phyloP scores from a whole-genome alignment of 345 rosid genomes.

The Noccaea caerulescens region DNA sequence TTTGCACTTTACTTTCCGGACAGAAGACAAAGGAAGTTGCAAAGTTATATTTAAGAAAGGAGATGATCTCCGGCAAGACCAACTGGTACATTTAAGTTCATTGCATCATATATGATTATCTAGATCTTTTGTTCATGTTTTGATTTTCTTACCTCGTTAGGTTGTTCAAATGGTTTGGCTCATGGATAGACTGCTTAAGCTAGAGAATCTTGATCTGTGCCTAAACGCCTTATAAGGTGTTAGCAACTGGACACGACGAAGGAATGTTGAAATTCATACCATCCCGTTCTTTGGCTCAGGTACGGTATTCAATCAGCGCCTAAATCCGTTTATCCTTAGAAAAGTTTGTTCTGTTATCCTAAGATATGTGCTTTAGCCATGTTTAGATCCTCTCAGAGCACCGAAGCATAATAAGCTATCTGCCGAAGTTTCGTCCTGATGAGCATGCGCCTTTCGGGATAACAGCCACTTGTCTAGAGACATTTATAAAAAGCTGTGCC shows the following conservation, averaged over 20 bases:
- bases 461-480: constrained; percentile 91
- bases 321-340: background rate
- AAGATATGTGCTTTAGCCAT: constrained; percentile 27
- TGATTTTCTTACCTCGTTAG: constrained; percentile 39
- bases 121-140: constrained; percentile 1
- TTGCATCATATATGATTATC: background rate
- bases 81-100: constrained; percentile 58
- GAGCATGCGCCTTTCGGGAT: constrained; percentile 96
- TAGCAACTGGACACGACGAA: constrained; percentile 98
- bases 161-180: constrained; percentile 99
- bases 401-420: constrained; percentile 86
- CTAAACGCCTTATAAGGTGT: constrained; percentile 92
- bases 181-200: constrained; percentile 95
- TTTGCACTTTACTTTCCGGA: too few relatives aligned
- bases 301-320: constrained; percentile 33
- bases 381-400: constrained; percentile 90
- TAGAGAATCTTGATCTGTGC: constrained; percentile 92
- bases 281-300: constrained; percentile 93
- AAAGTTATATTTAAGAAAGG: constrained; percentile 95
- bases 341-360: background rate
- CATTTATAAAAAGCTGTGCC: constrained; percentile 97
- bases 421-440: constrained; percentile 96
- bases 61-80: constrained; percentile 98
- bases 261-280: constrained; percentile 99
- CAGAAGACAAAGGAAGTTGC: constrained; percentile 79